Base-by-base conservation (phyloP, 2,329 filamentous ascomycete genomes). In the Aureobasidium musti region DNA sequence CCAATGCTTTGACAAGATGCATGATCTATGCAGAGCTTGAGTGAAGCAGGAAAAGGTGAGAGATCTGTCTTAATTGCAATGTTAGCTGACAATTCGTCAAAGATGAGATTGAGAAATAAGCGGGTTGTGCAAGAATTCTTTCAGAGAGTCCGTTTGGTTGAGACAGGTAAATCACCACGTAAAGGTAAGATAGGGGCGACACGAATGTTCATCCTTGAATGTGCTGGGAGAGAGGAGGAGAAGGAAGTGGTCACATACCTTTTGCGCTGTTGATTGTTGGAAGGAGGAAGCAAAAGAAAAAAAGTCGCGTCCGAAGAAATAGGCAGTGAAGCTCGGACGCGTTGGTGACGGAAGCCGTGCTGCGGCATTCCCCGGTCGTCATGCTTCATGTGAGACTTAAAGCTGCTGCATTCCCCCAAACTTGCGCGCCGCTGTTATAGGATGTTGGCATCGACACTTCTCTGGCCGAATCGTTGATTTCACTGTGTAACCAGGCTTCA, bases 141-240 rank as follows among this genome's bases (percentile, higher is more conserved):
- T 85, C 83, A 85, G 83, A 78, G 77, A 77, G 83, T 86, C 82
- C 82, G 82, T 86, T 86, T 86, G 84, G 84, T 71, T 81, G 76
- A 79, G 82, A 86, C 83, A 83, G 82, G 83, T 84, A 82, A 81
- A 80, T 86, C 84, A 85, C 83, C 84, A 86, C 75, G 72, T 74
- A 70, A 79, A 69, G 76, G 82, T 86, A 79, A 80, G 84, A 86
- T 86, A 86, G 84, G 84, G 84, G 84, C 84, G 84, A 86, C 84
- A 86, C 68, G 65, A 67, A 63, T 79, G 79, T 82, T 86, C 84
- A 86, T 86, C 84, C 56, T 67, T 67, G 56, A 65, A 57, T 49
- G 57, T 61, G 43, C 39, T 49, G 57, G 14, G 43, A 14, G 43
- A 37, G 26, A 45, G 35, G 37, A 35, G n/a, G 30, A 52, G 35